Conservation (phyloP, 805 yeast species). For the Ogataea paraovalis region DNA sequence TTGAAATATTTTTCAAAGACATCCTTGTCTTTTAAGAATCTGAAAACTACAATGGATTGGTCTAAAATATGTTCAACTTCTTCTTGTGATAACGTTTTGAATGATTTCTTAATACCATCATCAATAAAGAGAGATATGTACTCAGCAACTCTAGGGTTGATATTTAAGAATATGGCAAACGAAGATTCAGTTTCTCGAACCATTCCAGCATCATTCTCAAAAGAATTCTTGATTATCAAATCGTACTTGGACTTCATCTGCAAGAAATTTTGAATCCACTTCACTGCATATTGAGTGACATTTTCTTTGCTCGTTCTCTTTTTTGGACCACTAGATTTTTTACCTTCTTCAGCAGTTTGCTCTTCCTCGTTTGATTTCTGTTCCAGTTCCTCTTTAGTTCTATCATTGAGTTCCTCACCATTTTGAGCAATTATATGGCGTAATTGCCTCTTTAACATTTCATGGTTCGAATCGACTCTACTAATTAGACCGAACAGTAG, state of each 20-base stretch:
- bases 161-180: constrained; percentile 58
- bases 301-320: constrained; percentile 28
- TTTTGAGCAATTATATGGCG: constrained; percentile 41
- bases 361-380: constrained; percentile 13
- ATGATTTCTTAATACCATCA: constrained; percentile 46
- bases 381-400: constrained; percentile 22
- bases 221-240: constrained; percentile 42
- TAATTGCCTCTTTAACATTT: constrained; percentile 45
- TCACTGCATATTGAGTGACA: constrained; percentile 52
- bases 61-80: constrained; percentile 45
- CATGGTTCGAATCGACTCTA: constrained; percentile 51
- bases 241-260: constrained; percentile 49
- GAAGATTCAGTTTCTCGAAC: constrained; percentile 57
- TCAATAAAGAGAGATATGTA: constrained; percentile 56
- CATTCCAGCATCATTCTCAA: constrained; percentile 44
- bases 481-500: constrained; percentile 47
- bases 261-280: constrained; percentile 63
- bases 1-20: constrained; percentile 81
- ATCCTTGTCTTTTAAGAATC: constrained; percentile 76
- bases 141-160: constrained; percentile 45
- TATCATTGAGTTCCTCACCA: constrained; percentile 38
- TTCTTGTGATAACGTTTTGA: constrained; percentile 43
- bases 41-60: constrained; percentile 57
- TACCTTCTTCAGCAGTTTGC: constrained; percentile 6
- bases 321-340: constrained; percentile 13